Base-by-base conservation (phyloP, 345 rosid species). In the Dipteronia sinensis region DNA sequence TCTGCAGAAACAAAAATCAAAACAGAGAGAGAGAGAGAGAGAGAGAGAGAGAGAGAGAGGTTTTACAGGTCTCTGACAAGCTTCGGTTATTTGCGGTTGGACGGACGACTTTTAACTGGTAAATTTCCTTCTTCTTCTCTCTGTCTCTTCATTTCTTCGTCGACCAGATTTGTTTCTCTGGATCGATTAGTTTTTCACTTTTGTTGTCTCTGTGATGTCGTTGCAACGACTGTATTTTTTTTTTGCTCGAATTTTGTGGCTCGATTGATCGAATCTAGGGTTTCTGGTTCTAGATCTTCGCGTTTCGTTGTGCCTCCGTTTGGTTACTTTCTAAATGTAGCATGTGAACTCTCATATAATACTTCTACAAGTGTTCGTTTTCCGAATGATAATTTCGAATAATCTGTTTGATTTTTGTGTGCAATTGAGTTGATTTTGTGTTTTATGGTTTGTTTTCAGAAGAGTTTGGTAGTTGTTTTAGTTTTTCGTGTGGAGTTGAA, bases 221-320 rank as follows among this genome's bases (percentile, higher is more conserved):
- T 23, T 16, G 27, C 38, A 25, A 23, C 20, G n/a, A 2, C 31
- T 13, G 2, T 25, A 1, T 47, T 47, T 55, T 44, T 27, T n/a
- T 13, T 56, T 44, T 27, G 2, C 44, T 49, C 42, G 8, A 16
- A 4, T 59, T 59, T 27, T 13, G 27, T 47, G 19, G 9, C 51
- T 53, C 61, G 15, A 56, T 56, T 25, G n/a, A 20, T n/a, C 15
- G 42, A 29, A 49, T 64, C 61, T 46, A 17, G 16, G 42, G 69
- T 25, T 74, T 44, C 49, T 64, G 8, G 17, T 12, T 46, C 66
- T 47, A 64, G 77, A 74, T 74, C 77, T 74, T 53, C 65, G 68
- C 68, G 31, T 40, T 58, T 58, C 6, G 3, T 56, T 61, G 27
- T 59, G 38, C 55, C 55, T 40, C 38, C 40, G 29, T 20, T 72